phyloP scores from a whole-genome alignment of 2,329 filamentous ascomycete genomes.

The Alternaria incomplexa region DNA sequence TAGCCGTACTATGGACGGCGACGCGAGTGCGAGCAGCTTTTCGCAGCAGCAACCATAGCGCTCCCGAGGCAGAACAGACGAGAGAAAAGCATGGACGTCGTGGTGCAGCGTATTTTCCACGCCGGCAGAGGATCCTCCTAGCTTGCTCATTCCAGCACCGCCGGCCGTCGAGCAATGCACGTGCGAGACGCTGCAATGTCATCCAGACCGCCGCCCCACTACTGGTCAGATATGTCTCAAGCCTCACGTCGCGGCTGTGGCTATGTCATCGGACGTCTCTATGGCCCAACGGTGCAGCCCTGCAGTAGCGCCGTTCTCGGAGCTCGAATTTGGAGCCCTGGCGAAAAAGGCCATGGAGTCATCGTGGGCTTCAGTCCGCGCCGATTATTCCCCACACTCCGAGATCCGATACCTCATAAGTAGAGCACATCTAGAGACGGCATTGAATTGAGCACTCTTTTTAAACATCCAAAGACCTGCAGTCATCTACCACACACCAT shows the following conservation, averaged over 20 bases:
- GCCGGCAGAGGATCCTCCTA: conserved; percentile 14
- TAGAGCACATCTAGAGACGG: not conserved
- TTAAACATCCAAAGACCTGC: not conserved
- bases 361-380: conserved; percentile 21
- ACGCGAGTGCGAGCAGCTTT: conserved; percentile 3
- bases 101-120: conserved; percentile 9
- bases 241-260: not conserved
- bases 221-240: not conserved
- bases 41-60: conserved; percentile 25
- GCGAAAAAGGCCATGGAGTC: conserved; percentile 36
- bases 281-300: conserved; percentile 2
- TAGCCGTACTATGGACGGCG: conserved; percentile 10
- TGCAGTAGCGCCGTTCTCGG: conserved; percentile 35
- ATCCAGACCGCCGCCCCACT: not conserved
- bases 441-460: not conserved
- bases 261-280: not conserved
- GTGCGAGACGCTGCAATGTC: conserved; percentile 12
- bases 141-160: conserved; percentile 4
- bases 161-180: conserved; percentile 22
- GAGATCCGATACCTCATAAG: conserved; percentile 14
- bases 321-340: conserved; percentile 18
- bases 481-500: conserved; percentile 21
- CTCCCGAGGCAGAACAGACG: conserved; percentile 2
- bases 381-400: conserved; percentile 19
- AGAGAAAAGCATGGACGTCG: conserved; percentile 8